These are phyloP conservation scores for Blastobotrys illinoisensis DNA, from an alignment of 1,139 yeast species.

Conservation along the genomic window DNA sequence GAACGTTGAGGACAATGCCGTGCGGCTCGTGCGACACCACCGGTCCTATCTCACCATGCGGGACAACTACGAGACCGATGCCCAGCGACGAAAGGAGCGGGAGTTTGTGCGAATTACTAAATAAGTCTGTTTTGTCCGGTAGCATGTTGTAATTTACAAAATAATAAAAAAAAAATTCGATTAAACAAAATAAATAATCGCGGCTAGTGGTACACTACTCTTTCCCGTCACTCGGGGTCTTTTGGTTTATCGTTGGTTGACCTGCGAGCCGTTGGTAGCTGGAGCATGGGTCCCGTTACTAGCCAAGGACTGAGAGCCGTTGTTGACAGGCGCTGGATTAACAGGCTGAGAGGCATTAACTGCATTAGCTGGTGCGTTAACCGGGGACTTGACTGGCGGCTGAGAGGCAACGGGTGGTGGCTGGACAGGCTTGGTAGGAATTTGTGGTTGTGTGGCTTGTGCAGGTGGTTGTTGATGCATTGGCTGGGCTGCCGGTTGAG, in stretches of 20 bases:
- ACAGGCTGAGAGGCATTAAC: no score
- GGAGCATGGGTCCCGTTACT: not conserved
- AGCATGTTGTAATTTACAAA: not conserved
- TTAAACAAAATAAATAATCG: not conserved
- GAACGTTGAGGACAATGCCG: conserved; percentile 62
- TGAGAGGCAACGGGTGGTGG: no score
- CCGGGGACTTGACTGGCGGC: no score
- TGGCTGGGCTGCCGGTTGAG: no score
- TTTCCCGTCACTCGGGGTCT: no score
- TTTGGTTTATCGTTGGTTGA: no score
- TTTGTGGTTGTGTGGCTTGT: no score
- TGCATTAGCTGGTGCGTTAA: no score
- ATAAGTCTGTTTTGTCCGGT: conserved; percentile 8
- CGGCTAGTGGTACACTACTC: not conserved
- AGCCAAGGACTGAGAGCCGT: not conserved
- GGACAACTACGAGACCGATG: conserved; percentile 33
- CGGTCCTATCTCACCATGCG: conserved; percentile 32
- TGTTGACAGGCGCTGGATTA: no score
- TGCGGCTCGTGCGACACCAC: conserved; percentile 49
- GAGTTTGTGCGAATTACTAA: conserved; percentile 31
- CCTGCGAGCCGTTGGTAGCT: not conserved
- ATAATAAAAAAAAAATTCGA: not conserved
- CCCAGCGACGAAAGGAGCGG: conserved; percentile 30
- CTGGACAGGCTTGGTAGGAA: no score
- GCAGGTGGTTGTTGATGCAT: no score